Evolutionary conservation across 1,139 yeast species (phyloP).

Genomic region (Suhomyces kunorum): DNA sequence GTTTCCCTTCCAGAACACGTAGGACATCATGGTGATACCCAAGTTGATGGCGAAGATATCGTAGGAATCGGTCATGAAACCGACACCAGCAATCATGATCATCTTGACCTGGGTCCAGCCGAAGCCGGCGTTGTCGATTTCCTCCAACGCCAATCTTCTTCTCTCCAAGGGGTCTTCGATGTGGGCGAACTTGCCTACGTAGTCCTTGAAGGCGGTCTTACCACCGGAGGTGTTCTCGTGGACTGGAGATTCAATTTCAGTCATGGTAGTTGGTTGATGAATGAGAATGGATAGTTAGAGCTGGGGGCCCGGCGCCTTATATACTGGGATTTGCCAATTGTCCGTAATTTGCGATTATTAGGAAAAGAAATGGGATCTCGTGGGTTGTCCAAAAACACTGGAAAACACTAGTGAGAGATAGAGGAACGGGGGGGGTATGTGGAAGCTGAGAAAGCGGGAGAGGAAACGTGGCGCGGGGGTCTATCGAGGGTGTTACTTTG

Average conservation of each 20-base stretch:
- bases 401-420: too few relatives aligned
- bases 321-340: constrained; percentile 1
- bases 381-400: constrained; percentile 9
- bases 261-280: constrained; percentile 16
- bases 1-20: constrained; percentile 70
- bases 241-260: constrained; percentile 26
- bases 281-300: neutral
- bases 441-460: neutral
- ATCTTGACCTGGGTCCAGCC: constrained; percentile 90
- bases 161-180: constrained; percentile 86
- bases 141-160: constrained; percentile 85
- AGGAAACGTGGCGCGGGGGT: neutral
- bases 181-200: constrained; percentile 78
- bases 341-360: neutral
- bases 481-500: neutral
- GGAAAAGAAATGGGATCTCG: constrained; percentile 15
- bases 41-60: constrained; percentile 88
- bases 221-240: constrained; percentile 55
- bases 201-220: constrained; percentile 88
- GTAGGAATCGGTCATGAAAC: constrained; percentile 89
- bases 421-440: too few relatives aligned
- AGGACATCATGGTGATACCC: constrained; percentile 72
- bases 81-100: constrained; percentile 90
- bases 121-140: constrained; percentile 79
- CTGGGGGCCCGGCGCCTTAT: constrained; percentile 1